Evolutionary conservation across 2,329 filamentous ascomycete genomes (phyloP), one percentile per base, ranked within the genome.

Genomic region (Alternaria arbusti): DNA sequence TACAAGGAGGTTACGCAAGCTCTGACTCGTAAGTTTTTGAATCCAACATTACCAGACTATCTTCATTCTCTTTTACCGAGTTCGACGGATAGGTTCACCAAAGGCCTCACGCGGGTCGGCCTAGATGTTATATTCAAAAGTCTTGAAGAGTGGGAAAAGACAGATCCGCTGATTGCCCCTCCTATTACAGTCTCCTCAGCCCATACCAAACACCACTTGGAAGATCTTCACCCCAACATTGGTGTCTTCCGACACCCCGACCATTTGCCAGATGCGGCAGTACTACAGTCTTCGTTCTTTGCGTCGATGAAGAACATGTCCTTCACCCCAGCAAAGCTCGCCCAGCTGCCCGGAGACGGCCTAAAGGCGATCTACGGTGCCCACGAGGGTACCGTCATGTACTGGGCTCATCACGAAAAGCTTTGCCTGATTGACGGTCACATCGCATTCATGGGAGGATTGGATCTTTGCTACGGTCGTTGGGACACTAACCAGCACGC

Each of bases 321-420:
- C 4, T 77, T 89, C 26, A 85, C 83, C 65, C 84, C 87, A 1
- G 83, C 85, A 5, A 85, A 83, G 36, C 79, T 86, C 1, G 86
- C 89, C 17, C 90, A 90, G 70, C 84, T 94, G 46, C 91, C 92
- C 0, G 85, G 85, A 23, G 91, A 96, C 73, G 87, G 91, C 1
- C 76, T 97, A 52, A 92, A 93, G 76, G 88, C 90, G 1, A 81
- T 97, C 1, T 97, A 97, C 74, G 94, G 94, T 57, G 90, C 92
- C 54, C 88, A 88, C 32, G 91, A 94, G 30, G 93, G 91, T 69
- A 88, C 94, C 2, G 91, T 97, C 11, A 82, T 97, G 1, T 97
- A 93, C 80, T 97, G 94, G 94, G 93, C 93, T 3, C 94, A 97
- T 72, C 94, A 97, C 71, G 94, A 97, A 81, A 97, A 97, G 80